Base-by-base conservation (phyloP, 495 filamentous ascomycete species). In the Penicillium canariense region DNA sequence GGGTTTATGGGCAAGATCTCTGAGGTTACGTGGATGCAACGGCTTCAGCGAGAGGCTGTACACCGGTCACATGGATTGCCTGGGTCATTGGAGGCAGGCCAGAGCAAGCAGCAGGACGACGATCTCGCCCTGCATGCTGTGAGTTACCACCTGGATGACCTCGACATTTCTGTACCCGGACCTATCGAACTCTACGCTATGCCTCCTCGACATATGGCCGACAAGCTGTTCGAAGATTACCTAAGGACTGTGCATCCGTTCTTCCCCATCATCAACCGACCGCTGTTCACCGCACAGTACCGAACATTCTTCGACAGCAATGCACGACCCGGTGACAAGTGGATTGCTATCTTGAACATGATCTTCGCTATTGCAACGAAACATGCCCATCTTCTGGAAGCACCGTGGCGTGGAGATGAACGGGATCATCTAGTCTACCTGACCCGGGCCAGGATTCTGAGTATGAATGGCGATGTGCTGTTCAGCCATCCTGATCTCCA, bases 1-100 rank as follows among this genome's bases (percentile, higher is more conserved):
- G 85, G 85, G 0, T 87, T 80, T 62, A 74, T 86, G 64, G 85
- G 85, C 11, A 86, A 86, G 56, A 85, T 80, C 46, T 87, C 84
- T 0, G 83, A 85, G 46, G 65, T 87, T 12, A 77, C 73, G 25
- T 88, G 85, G 85, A 77, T 86, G 58, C 82, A 83, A 63, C 65
- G 73, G 45, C 55, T 76, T 12, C 67, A 73, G 36, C 63, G 62
- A 56, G 69, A 76, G 49, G 65, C 67, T 14, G 68, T 71, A 23
- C 63, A 72, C 47, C 66, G 73, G 35, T 59, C 68, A 7, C 58
- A 60, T 55, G 63, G 65, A 48, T 45, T 72, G 15, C 62, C 70
- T 14, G 68, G 69, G 5, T 60, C 60, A 4, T 58, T 68, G 35
- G 75, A 73, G 40, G 40, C 50, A 14, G 50, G 50, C 17, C 50